Percentiles rank a stretch among this genome's conserved stretches.
Evolutionary conservation across 2,329 filamentous ascomycete species (phyloP).

Genomic region (Venturia pyrina): DNA sequence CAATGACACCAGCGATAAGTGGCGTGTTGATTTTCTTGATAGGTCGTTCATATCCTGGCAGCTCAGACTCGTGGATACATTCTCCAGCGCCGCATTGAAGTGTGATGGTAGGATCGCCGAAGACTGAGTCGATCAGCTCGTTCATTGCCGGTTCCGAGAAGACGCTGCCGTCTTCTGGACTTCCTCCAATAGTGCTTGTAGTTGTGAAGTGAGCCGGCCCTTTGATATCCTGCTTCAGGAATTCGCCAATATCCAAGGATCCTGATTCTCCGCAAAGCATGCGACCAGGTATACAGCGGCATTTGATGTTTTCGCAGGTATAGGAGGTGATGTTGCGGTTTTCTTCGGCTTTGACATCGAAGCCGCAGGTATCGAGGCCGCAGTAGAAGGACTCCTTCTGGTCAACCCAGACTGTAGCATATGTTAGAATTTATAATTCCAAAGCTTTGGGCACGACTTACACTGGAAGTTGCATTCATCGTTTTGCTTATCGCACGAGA

Average conservation of each 20-base stretch:
- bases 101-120: constrained; percentile 83
- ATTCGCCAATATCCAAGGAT: constrained; percentile 86
- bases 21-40: constrained; percentile 96
- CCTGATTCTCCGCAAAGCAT: constrained; percentile 91
- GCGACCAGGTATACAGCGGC: constrained; percentile 77
- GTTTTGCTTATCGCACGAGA: constrained; percentile 70
- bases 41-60: constrained; percentile 80
- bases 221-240: constrained; percentile 70
- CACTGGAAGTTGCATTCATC: constrained; percentile 90
- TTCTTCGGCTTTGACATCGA: constrained; percentile 56
- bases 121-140: constrained; percentile 74
- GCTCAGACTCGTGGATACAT: constrained; percentile 84
- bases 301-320: constrained; percentile 73
- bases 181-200: constrained; percentile 42
- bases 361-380: constrained; percentile 70
- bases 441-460: constrained; percentile 32
- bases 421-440: constrained; percentile 19
- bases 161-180: constrained; percentile 60
- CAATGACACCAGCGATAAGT: constrained; percentile 88
- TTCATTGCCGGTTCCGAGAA: constrained; percentile 94
- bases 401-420: constrained; percentile 80
- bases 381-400: constrained; percentile 94
- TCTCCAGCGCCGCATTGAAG: constrained; percentile 78
- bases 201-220: constrained; percentile 82
- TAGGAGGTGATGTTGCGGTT: constrained; percentile 74